Evolutionary conservation across 371 early-diverging fungal genomes (phyloP), one percentile per base, ranked within the genome.

Genomic region (Batkoa obscura): DNA sequence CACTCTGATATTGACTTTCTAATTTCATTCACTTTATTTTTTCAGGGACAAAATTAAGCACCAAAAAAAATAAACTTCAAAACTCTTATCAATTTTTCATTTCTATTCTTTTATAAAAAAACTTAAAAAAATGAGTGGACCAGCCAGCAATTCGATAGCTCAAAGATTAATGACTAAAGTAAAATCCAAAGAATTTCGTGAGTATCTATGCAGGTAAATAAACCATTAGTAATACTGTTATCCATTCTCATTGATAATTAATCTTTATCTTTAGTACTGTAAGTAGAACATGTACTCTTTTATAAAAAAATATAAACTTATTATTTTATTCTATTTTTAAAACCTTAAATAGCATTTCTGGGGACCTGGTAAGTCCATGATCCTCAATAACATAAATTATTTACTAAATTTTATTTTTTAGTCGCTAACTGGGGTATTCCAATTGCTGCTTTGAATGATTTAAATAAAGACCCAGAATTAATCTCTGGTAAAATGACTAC

Each of bases 381-480:
- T 12, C 38, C 15, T 17, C 38, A 33, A 15, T 15, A 10, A 38
- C 4, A 34, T 48, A 33, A 42, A 23, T 5, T 42, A 23, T 31
- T 47, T 36, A 48, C 15, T 46, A 13, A 31, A n/a, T 32, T 62
- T 62, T 50, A 66, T 62, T 50, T 64, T 5, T 57, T 68, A 62
- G 88, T 88, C 36, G 94, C 89, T 54, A 96, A 94, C 76, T 96
- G 97, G 97, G 95, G 95, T 56, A 77, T 96, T 53, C 97, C 97
- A 48, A 61, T 90, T 43, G 96, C 96, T 33, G 97, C 94, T 36
- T 84, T 95, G 57, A 85, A 90, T 39, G 97, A 97, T 68, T 79
- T 79, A 59, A 75, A 83, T 58, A 90, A 94, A 70, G 83, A 84
- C 61, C 89, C 95, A 15, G 90, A 90, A 59, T 66, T 83, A 64